Evolutionary conservation across 2,329 filamentous ascomycete species (phyloP).

Genomic region (Fusarium palustre): DNA sequence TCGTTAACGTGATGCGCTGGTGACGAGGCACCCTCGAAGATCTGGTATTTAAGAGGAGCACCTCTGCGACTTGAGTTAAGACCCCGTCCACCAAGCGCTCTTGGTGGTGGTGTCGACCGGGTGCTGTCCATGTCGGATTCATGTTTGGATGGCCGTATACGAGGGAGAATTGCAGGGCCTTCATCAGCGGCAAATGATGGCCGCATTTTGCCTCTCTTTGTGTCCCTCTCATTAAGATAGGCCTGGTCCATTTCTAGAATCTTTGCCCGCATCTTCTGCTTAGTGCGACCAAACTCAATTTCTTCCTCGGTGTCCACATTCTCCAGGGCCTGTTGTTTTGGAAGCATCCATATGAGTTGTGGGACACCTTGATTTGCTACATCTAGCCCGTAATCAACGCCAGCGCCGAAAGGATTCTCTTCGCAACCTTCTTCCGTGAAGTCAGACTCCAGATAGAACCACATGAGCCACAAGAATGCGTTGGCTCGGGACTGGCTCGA

Average conservation of each 20-base stretch:
- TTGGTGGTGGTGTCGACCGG: conserved; percentile 58
- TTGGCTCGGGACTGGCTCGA: conserved; percentile 85
- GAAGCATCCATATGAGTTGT: conserved; percentile 71
- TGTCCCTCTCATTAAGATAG: conserved; percentile 71
- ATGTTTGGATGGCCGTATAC: conserved; percentile 72
- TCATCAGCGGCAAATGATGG: conserved; percentile 62
- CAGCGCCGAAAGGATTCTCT: conserved; percentile 88
- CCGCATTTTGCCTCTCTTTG: conserved; percentile 64
- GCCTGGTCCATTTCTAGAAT: conserved; percentile 82
- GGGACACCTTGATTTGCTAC: conserved; percentile 78
- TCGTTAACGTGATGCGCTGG: conserved; percentile 68
- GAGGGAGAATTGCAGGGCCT: conserved; percentile 69
- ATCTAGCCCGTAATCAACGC: conserved; percentile 72
- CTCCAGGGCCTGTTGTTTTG: conserved; percentile 74
- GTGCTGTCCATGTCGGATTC: conserved; percentile 62
- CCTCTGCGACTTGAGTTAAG: conserved; percentile 54
- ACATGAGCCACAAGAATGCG: conserved; percentile 97
- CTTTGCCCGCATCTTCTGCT: conserved; percentile 78
- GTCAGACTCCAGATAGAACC: conserved; percentile 98
- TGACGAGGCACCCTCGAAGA: conserved; percentile 69
- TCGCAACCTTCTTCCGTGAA: conserved; percentile 89
- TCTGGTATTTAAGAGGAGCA: conserved; percentile 67
- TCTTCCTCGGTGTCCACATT: conserved; percentile 81
- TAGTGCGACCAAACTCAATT: conserved; percentile 75
- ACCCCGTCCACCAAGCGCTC: conserved; percentile 47